Conservation (phyloP, 768 basidiomycete genomes). For the Amanita fuliginea region DNA sequence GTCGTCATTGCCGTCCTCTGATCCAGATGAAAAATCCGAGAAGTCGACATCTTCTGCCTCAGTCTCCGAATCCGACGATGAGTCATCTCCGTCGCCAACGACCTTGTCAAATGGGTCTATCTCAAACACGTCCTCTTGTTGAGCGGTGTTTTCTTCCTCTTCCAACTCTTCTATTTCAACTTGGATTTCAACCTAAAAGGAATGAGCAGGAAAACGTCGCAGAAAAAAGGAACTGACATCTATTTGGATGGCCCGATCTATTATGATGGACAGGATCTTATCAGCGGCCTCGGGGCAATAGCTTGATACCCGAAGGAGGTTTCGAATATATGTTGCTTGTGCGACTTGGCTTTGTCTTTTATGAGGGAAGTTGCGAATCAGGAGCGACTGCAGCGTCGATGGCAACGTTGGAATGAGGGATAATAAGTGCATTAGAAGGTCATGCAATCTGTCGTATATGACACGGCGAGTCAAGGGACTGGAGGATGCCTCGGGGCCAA, state of each 20-base stretch:
- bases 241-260: slow-evolving; percentile 92
- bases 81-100: slow-evolving; percentile 63
- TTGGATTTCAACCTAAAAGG: slow-evolving; percentile 82
- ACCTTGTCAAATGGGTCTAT: slow-evolving; percentile 82
- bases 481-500: slow-evolving; percentile 52
- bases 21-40: slow-evolving; percentile 73
- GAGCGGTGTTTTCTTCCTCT: slow-evolving; percentile 44
- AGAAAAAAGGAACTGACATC: slow-evolving; percentile 50
- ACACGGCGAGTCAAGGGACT: slow-evolving; percentile 68
- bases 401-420: slow-evolving; percentile 87
- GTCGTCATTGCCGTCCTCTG: slow-evolving; percentile 31
- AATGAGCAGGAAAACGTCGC: background rate
- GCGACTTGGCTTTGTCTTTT: slow-evolving; percentile 75
- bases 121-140: slow-evolving; percentile 50
- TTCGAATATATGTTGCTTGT: slow-evolving; percentile 87
- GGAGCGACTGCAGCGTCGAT: slow-evolving; percentile 74
- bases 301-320: slow-evolving; percentile 67
- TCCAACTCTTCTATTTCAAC: slow-evolving; percentile 91
- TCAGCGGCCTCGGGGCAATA: slow-evolving; percentile 88
- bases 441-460: slow-evolving; percentile 81
- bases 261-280: slow-evolving; percentile 72
- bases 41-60: slow-evolving; percentile 39
- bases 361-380: slow-evolving; percentile 83
- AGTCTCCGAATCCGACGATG: slow-evolving; percentile 43
- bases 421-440: slow-evolving; percentile 78